These are phyloP conservation scores for Micractinium conductrix DNA, from an alignment of 139 green algal genomes.

Conservation along the genomic window DNA sequence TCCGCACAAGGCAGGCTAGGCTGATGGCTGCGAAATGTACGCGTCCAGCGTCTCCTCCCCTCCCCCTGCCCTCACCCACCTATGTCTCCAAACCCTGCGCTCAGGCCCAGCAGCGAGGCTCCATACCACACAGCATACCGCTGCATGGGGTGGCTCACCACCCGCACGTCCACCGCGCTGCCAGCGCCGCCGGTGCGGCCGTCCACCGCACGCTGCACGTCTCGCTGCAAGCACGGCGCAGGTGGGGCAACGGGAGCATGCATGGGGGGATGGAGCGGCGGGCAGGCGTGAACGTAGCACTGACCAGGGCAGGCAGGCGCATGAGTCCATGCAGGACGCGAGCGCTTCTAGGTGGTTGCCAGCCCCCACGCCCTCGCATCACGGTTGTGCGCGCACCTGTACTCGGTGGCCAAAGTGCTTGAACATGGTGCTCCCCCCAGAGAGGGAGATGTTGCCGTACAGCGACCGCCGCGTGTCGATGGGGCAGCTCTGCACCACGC, in stretches of 20 bases:
- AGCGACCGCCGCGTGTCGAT: constrained; percentile 85
- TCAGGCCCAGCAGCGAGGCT: constrained; percentile 70
- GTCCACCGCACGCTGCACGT: constrained; percentile 69
- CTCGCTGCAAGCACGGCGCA: constrained; percentile 30
- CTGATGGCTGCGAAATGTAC: no score
- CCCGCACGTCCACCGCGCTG: constrained; percentile 55
- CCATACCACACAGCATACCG: constrained; percentile 83
- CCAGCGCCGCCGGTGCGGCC: constrained; percentile 30
- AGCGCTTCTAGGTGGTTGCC: no score
- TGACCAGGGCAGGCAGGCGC: no score
- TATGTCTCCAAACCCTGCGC: constrained; percentile 4
- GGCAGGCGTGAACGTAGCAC: not conserved
- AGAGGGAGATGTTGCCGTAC: constrained; percentile 75
- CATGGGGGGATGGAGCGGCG: not conserved
- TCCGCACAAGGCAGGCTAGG: no score
- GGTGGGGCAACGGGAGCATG: not conserved
- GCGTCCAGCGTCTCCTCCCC: no score
- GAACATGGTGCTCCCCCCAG: constrained; percentile 80
- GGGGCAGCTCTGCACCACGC: constrained; percentile 68
- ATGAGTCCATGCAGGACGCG: no score
- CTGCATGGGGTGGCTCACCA: constrained; percentile 76
- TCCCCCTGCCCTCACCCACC: not conserved
- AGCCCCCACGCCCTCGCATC: no score
- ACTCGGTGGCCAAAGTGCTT: constrained; percentile 77
- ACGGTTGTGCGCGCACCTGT: constrained; percentile 35